Evolutionary conservation across 768 basidiomycete species (phyloP).

Genomic region (Kondoa subrosea): DNA sequence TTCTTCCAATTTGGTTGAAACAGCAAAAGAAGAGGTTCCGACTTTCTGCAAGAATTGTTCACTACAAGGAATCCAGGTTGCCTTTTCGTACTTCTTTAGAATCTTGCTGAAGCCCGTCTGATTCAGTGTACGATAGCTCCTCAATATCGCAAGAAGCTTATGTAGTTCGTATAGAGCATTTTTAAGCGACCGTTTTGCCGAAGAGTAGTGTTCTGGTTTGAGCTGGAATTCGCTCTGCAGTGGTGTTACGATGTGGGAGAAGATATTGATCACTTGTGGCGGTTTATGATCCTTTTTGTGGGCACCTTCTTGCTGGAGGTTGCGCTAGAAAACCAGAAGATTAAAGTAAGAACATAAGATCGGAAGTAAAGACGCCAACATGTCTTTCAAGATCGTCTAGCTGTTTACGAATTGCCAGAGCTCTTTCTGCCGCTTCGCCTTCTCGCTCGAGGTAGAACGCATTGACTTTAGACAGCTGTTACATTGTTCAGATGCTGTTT

Average conservation of each 20-base stretch:
- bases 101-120: conserved; percentile 45
- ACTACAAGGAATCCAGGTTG: conserved; percentile 41
- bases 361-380: conserved; percentile 37
- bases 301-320: neutral
- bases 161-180: conserved; percentile 67
- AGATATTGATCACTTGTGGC: neutral
- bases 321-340: conserved; percentile 14
- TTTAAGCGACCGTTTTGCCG: conserved; percentile 70
- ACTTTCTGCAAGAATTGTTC: conserved; percentile 62
- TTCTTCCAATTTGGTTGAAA: conserved; percentile 43
- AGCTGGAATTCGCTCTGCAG: neutral
- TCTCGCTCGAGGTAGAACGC: conserved; percentile 60
- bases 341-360: conserved; percentile 5
- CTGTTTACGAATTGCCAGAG: conserved; percentile 45
- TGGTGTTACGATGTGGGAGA: neutral
- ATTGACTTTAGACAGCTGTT: conserved; percentile 72
- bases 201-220: conserved; percentile 55
- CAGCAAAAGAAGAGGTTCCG: conserved; percentile 50
- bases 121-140: conserved; percentile 82
- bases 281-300: neutral
- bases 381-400: conserved; percentile 59
- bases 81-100: conserved; percentile 26
- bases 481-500: no score
- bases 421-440: conserved; percentile 39
- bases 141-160: conserved; percentile 64